A percentile compares a stretch with the other conserved stretches of the same genome.
These are phyloP conservation scores for Pittosporum tobira DNA, from an alignment of 129 eudicot genomes.

Conservation along the genomic window DNA sequence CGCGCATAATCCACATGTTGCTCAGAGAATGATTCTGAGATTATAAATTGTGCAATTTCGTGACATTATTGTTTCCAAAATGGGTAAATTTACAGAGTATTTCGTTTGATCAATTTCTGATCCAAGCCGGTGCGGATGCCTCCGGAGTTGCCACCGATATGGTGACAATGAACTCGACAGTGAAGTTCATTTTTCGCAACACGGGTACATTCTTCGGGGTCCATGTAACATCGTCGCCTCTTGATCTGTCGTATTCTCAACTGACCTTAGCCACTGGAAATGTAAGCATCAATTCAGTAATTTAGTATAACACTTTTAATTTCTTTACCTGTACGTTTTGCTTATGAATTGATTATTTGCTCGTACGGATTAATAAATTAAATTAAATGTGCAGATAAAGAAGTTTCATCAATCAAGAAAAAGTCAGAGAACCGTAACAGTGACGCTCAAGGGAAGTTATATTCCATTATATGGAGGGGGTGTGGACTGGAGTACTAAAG, in stretches of 20 bases:
- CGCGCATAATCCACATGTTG: too few relatives aligned
- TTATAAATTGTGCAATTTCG: not conserved
- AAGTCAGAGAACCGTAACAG: slow-evolving; percentile 49
- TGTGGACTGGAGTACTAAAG: slow-evolving; percentile 34
- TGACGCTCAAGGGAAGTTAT: slow-evolving; percentile 40
- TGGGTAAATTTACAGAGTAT: slow-evolving; percentile 52
- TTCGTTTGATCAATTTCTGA: slow-evolving; percentile 45
- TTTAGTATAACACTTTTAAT: not conserved
- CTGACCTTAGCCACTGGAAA: slow-evolving; percentile 65
- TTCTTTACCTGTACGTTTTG: not conserved
- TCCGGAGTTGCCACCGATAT: slow-evolving; percentile 90
- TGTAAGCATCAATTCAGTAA: slow-evolving; percentile 30
- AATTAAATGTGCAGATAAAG: slow-evolving; percentile 57
- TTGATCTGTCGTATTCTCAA: slow-evolving; percentile 55
- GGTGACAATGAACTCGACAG: slow-evolving; percentile 66
- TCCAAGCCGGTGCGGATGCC: slow-evolving; percentile 70
- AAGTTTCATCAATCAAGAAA: slow-evolving; percentile 75
- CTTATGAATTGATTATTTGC: slow-evolving; percentile 3
- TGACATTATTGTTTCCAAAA: not conserved
- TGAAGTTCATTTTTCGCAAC: slow-evolving; percentile 53
- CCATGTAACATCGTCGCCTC: slow-evolving; percentile 71
- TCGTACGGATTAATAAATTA: not conserved
- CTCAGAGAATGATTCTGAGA: not conserved
- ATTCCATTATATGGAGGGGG: slow-evolving; percentile 84
- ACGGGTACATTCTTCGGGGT: slow-evolving; percentile 88